Evolutionary conservation across 768 basidiomycete genomes (phyloP).

Genomic region (Boletus edulis): DNA sequence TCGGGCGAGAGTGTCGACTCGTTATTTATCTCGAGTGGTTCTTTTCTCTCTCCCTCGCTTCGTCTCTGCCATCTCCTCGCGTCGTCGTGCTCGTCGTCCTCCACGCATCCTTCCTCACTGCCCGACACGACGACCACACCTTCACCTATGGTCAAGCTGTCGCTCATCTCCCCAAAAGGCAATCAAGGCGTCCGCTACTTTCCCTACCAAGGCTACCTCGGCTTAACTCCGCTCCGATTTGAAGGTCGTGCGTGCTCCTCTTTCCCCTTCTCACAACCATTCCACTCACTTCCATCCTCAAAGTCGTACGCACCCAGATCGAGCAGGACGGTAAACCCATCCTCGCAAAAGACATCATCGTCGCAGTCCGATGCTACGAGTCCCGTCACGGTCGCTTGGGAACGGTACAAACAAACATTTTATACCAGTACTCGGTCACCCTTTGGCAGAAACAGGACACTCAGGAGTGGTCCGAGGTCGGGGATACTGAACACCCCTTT

Average conservation of each 20-base stretch:
- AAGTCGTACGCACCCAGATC: slow-evolving; percentile 67
- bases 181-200: slow-evolving; percentile 70
- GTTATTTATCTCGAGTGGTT: slow-evolving; percentile 35
- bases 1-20: slow-evolving; percentile 15
- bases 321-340: slow-evolving; percentile 71
- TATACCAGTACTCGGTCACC: slow-evolving; percentile 63
- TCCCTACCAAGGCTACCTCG: slow-evolving; percentile 75
- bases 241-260: slow-evolving; percentile 59
- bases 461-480: slow-evolving; percentile 59
- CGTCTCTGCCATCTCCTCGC: slow-evolving; percentile 12
- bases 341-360: slow-evolving; percentile 60
- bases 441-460: slow-evolving; percentile 67
- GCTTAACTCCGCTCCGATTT: slow-evolving; percentile 74
- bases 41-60: slow-evolving; percentile 24
- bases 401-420: slow-evolving; percentile 55
- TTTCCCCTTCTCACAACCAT: background rate
- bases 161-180: slow-evolving; percentile 66
- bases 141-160: slow-evolving; percentile 60
- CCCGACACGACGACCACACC: slow-evolving; percentile 12
- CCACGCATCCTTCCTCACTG: slow-evolving; percentile 12
- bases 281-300: slow-evolving; percentile 7
- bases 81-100: slow-evolving; percentile 17
- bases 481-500: slow-evolving; percentile 68
- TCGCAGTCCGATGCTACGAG: slow-evolving; percentile 86
- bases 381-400: slow-evolving; percentile 62